Evolutionary conservation across 106 monocot genomes (phyloP), one percentile per base, ranked within the genome.

Genomic region (Dactylorhiza incarnata): DNA sequence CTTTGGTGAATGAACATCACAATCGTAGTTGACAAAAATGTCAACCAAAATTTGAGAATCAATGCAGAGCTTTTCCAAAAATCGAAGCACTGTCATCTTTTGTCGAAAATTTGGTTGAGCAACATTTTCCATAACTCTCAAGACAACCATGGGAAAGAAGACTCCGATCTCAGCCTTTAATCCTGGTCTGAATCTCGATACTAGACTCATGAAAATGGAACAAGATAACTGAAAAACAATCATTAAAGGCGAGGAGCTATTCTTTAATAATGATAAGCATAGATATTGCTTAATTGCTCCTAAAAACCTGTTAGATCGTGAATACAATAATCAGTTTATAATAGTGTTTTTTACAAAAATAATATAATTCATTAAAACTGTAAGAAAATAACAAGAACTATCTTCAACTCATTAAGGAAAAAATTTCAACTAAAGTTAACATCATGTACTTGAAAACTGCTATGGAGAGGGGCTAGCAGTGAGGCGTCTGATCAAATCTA

Each of bases 151-250:
- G 10, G 94, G 94, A 74, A 94, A 94, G 83, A 94, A 94, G 6
- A 94, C 94, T 46, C 94, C 94, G 77, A 94, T 94, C 71, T 94
- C 94, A 72, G 94, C 94, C 78, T 94, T 94, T 65, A 94, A 76
- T 45, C 94, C 89, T 47, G 89, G 85, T 85, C 94, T 89, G 54
- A 94, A 94, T 82, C 94, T 85, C 54, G 91, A 89, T n/a, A 94
- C 83, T 46, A 94, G 79, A 75, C 94, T 94, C 76, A 94, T 89
- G 59, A 94, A 94, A 78, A 91, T 91, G 6, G 94, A 91, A 82
- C 94, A 94, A 59, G 94, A 94, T n/a, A 94, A 78, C 83, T 94
- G 94, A 80, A 94, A 94, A 84, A 94, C 85, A 77, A 91, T 89
- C 85, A 94, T 85, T 56, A 89, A 85, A 61, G 86, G 81, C 19